Base-by-base conservation (phyloP, 768 basidiomycete species). In the Mycena galericulata region DNA sequence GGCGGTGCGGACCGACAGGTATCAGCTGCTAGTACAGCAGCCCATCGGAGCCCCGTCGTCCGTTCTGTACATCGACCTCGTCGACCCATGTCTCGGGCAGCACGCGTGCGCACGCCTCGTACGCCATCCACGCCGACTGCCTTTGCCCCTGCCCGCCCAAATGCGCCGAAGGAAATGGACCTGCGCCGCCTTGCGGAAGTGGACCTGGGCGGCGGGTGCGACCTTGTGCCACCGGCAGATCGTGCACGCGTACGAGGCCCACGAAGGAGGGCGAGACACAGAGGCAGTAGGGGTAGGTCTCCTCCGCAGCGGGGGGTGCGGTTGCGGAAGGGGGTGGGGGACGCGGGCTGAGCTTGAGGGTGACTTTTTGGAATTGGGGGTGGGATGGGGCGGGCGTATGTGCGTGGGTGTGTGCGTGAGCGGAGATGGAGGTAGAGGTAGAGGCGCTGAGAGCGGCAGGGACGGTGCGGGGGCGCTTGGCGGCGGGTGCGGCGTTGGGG, bases 11-110 rank as follows among this genome's bases (percentile, higher is more conserved):
- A 57, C 60, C 74, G 17, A 63, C 67, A 24, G 26, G n/a, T n/a
- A n/a, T n/a, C n/a, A n/a, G n/a, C n/a, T n/a, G n/a, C n/a, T n/a
- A n/a, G n/a, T n/a, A n/a, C n/a, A n/a, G n/a, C n/a, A n/a, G n/a
- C n/a, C n/a, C n/a, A n/a, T n/a, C n/a, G n/a, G n/a, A n/a, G n/a
- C n/a, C n/a, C n/a, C n/a, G n/a, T n/a, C n/a, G n/a, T n/a, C n/a
- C n/a, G n/a, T n/a, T n/a, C n/a, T n/a, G n/a, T n/a, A n/a, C n/a
- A n/a, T n/a, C 87, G 7, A 91, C 75, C 45, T 88, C 89, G 74
- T 96, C 95, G 26, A 97, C 88, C 91, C 95, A 97, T 0, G 96
- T 95, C 78, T 98, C 96, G 0, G 97, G 97, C 10, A 98, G 85
- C 18, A 94, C 87, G 43, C 83, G 87, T 6, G 92, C 95, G 75